Percentiles rank a stretch among this genome's conserved stretches.
phyloP scores from a whole-genome alignment of 805 yeast genomes.

The Metschnikowia matae region DNA sequence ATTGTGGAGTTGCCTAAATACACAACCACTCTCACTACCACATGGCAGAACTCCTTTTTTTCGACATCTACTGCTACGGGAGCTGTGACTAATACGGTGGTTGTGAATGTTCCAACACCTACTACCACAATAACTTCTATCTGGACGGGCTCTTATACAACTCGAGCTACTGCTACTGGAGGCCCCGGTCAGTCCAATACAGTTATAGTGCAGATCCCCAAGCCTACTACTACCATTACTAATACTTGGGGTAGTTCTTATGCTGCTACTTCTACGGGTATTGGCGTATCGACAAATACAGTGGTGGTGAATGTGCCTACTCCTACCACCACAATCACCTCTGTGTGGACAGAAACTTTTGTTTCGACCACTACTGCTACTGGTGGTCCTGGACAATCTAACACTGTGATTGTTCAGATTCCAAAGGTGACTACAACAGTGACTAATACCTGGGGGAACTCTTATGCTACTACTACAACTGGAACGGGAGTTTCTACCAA shows the following conservation, averaged over 20 bases:
- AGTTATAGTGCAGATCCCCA: constrained; percentile 16
- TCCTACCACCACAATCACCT: constrained; percentile 8
- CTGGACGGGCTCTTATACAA: constrained; percentile 7
- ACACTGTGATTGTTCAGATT: constrained; percentile 12
- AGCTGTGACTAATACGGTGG: constrained; percentile 2
- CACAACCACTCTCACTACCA: constrained; percentile 12
- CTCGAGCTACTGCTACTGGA: background rate
- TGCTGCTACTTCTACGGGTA: constrained; percentile 2
- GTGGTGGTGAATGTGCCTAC: constrained; percentile 14
- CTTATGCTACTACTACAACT: constrained; percentile 8
- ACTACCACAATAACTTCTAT: constrained; percentile 8
- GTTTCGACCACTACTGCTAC: background rate
- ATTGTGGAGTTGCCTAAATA: constrained; percentile 18
- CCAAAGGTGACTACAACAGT: constrained; percentile 16
- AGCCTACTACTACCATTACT: constrained; percentile 14
- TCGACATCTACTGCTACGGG: constrained; percentile 1
- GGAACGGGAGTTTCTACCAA: background rate
- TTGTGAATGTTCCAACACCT: constrained; percentile 12
- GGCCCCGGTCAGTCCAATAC: background rate
- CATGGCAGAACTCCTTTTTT: constrained; percentile 13
- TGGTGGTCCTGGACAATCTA: background rate
- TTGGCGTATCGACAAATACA: background rate
- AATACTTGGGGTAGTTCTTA: constrained; percentile 14
- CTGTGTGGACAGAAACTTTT: constrained; percentile 9
- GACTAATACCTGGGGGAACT: constrained; percentile 14